Evolutionary conservation across 2,329 filamentous ascomycete species (phyloP), one percentile per base, ranked within the genome.

Genomic region (Phyllosticta capitalensis): DNA sequence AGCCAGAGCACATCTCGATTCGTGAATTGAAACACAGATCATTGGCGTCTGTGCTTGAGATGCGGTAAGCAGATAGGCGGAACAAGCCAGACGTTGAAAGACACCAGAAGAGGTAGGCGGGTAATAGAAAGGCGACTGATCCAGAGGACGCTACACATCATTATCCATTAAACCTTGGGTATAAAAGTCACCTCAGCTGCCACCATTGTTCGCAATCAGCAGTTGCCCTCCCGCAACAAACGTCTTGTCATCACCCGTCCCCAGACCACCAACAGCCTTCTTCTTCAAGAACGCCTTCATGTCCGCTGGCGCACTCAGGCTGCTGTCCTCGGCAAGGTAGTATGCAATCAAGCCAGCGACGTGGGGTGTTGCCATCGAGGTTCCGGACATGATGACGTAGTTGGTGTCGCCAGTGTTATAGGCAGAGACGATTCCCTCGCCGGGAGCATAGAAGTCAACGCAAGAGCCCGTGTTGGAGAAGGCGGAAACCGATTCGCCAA

Each of bases 241-340:
- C 7, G n/a, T 20, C 17, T 21, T 21, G 19, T 21, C 53, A 48
- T 55, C 53, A 9, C 9, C 12, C 10, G 30, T 55, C 1, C 26
- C 26, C 33, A 55, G 28, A 9, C 53, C 33, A 19, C 19, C 12
- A 9, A 22, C 53, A 21, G 53, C 53, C 19, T 20, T 55, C 26
- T 24, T 55, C 53, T 55, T 45, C 28, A 78, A 65, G 67, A 72
- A 76, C 53, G 70, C 68, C 70, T 79, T 79, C 68, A 79, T 75
- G 7, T 71, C 67, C 28, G 67, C 68, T 6, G 76, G 76, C 67
- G 71, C 69, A 50, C 67, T 63, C 7, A 52, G 49, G 9, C 7
- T 48, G 14, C 49, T 7, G 10, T 58, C 10, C 9, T 17, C 56
- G 14, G 60, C 65, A 6, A 65, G 53, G 21, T 65, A 60, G 48